Conservation (phyloP, 1,139 yeast species). For the Geotrichum fermentans region DNA sequence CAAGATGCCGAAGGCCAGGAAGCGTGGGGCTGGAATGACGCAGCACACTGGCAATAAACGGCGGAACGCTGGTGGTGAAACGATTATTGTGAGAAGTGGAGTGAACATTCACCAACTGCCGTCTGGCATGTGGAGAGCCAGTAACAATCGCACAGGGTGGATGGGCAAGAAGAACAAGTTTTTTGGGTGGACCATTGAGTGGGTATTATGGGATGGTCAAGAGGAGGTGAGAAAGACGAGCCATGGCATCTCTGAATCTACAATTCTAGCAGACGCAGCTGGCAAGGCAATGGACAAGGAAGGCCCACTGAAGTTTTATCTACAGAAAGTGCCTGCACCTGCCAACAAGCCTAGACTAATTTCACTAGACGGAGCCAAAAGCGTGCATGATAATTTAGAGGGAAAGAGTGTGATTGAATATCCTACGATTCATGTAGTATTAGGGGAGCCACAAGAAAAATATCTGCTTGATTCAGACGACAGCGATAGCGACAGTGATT, state of each 20-base stretch:
- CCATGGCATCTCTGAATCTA: conserved; percentile 16
- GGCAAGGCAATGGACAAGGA: not conserved
- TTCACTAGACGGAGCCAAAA: conserved; percentile 23
- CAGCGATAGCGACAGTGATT: conserved; percentile 12
- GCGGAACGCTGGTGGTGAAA: conserved; percentile 5
- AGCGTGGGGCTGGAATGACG: conserved; percentile 13
- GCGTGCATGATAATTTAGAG: conserved; percentile 46
- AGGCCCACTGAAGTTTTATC: conserved; percentile 17
- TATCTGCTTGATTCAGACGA: conserved; percentile 9
- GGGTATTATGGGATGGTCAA: conserved; percentile 40
- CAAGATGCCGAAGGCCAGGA: conserved; percentile 13
- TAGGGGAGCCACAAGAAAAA: not conserved
- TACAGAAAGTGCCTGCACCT: conserved; percentile 25
- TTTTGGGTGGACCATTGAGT: conserved; percentile 73
- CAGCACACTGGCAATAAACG: conserved; percentile 8
- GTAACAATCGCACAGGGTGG: conserved; percentile 64
- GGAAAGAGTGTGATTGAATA: conserved; percentile 66
- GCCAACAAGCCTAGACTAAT: conserved; percentile 24
- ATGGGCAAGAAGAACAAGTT: conserved; percentile 59
- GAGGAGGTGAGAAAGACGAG: not conserved
- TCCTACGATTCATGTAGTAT: conserved; percentile 59
- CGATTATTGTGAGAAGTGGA: conserved; percentile 39
- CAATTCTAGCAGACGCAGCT: conserved; percentile 9
- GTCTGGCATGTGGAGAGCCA: conserved; percentile 68
- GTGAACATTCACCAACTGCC: conserved; percentile 55